Percentiles rank a stretch among this genome's conserved stretches.
These are phyloP conservation scores for Clitopilus passeckerianus DNA, from an alignment of 768 basidiomycete genomes.

Conservation along the genomic window DNA sequence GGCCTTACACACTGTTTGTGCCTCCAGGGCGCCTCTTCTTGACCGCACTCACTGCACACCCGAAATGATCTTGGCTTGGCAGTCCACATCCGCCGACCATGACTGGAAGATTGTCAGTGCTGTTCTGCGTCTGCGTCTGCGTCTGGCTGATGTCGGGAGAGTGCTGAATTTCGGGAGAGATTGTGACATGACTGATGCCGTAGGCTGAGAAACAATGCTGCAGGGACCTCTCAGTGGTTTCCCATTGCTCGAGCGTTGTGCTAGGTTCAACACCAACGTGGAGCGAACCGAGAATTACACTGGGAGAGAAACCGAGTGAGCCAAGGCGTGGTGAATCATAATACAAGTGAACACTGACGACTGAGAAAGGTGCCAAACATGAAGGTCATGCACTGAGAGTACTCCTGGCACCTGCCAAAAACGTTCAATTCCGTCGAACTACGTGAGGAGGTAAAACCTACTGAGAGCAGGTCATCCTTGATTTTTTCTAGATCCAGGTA, in stretches of 20 bases:
- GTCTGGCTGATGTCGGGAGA: constrained; percentile 17
- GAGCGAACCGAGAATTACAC: constrained; percentile 47
- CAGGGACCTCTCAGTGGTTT: constrained; percentile 39
- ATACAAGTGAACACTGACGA: constrained; percentile 30
- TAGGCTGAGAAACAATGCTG: constrained; percentile 49
- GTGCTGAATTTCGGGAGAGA: constrained; percentile 42
- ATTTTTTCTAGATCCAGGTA: constrained; percentile 45
- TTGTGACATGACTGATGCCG: constrained; percentile 51
- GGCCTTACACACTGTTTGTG: background rate
- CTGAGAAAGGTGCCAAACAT: constrained; percentile 54
- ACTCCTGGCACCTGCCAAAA: constrained; percentile 36
- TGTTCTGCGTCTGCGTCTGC: constrained; percentile 22
- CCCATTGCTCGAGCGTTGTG: constrained; percentile 47
- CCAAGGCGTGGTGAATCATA: background rate
- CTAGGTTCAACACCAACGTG: constrained; percentile 46
- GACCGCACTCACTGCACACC: constrained; percentile 35
- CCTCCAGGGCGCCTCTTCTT: constrained; percentile 26
- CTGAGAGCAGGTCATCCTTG: constrained; percentile 40
- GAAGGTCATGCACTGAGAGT: constrained; percentile 43
- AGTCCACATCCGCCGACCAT: constrained; percentile 26
- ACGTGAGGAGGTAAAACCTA: constrained; percentile 22
- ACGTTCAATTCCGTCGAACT: background rate
- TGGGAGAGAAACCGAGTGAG: constrained; percentile 10
- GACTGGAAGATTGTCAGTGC: constrained; percentile 10
- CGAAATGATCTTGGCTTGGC: constrained; percentile 33